Evolutionary conservation across 2,329 filamentous ascomycete species (phyloP), one percentile per base, ranked within the genome.

Genomic region (Aureobasidium sp.): DNA sequence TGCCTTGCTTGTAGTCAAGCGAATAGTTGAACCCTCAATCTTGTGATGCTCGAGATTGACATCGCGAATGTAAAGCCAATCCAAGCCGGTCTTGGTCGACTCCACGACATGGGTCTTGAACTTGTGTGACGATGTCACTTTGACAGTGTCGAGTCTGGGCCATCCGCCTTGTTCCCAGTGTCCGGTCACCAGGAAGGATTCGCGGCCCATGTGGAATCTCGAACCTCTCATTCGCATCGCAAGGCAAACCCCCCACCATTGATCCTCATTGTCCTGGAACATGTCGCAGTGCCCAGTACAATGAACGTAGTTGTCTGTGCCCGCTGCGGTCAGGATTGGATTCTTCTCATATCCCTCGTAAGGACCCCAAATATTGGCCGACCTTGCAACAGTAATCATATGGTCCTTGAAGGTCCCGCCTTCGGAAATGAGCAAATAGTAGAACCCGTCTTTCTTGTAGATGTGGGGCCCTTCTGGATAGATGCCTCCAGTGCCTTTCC

Each of bases 211-310:
- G 0, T 80, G 20, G 79, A 65, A 79, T 82, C 20, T 72, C 70
- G 37, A 68, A 64, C 64, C 70, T 80, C n/a, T 70, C 70, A 0
- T 77, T 74, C 0, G 76, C 79, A 20, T 73, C 74, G 1, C 81
- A 72, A 0, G 78, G 79, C 0, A 77, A 72, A 79, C 72, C 0
- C 75, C 78, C 81, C 81, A 84, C 82, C 82, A 85, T 37, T 79
- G 76, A 0, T 78, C 80, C 0, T 66, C 36, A 0, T 64, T 64
- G 62, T 85, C 82, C 52, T 82, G 77, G 63, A 85, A 84, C 0
- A 56, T 29, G 17, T 56, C 52, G n/a, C 52, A 31, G 9, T 56
- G 37, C 2, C 37, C 37, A 14, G 52, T 56, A n/a, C 22, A 56
- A 15, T 44, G 52, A 5, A 44, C 25, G 17, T 42, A 44, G 27